Evolutionary conservation across 2,329 filamentous ascomycete genomes (phyloP).

Genomic region (Fusarium paranaense): DNA sequence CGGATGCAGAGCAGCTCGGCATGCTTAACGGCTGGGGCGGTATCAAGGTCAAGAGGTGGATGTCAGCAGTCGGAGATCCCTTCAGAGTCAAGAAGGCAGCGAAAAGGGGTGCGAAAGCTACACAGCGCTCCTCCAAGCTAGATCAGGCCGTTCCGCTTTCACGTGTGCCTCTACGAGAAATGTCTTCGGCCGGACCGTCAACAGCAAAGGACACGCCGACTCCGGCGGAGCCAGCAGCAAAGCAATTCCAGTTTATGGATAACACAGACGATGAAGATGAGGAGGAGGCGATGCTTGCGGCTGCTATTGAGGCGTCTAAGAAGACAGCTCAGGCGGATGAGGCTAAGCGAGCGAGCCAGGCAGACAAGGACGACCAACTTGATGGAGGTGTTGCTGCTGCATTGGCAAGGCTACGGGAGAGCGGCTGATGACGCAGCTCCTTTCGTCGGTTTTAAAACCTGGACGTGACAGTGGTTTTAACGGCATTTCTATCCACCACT

Average conservation of each 20-base stretch:
- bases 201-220: conserved; percentile 20
- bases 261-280: conserved; percentile 60
- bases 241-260: conserved; percentile 54
- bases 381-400: conserved; percentile 71
- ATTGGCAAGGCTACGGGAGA: conserved; percentile 67
- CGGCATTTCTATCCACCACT: not conserved
- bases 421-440: conserved; percentile 31
- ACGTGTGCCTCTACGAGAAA: conserved; percentile 55
- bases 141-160: conserved; percentile 56
- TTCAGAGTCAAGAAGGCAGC: conserved; percentile 81
- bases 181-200: conserved; percentile 43
- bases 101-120: conserved; percentile 53
- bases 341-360: conserved; percentile 35
- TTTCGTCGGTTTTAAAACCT: not conserved
- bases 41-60: conserved; percentile 93
- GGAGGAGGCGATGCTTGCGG: conserved; percentile 62
- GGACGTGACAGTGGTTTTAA: not conserved
- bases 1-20: conserved; percentile 84
- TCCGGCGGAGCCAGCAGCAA: conserved; percentile 23
- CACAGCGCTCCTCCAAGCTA: conserved; percentile 44
- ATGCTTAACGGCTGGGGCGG: conserved; percentile 94
- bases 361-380: conserved; percentile 54
- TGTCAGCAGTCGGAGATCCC: conserved; percentile 82
- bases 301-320: conserved; percentile 60
- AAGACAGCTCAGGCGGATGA: conserved; percentile 49